Base-by-base conservation (phyloP, 176 grass and related monocot species). In the Oryza rufipogon region DNA sequence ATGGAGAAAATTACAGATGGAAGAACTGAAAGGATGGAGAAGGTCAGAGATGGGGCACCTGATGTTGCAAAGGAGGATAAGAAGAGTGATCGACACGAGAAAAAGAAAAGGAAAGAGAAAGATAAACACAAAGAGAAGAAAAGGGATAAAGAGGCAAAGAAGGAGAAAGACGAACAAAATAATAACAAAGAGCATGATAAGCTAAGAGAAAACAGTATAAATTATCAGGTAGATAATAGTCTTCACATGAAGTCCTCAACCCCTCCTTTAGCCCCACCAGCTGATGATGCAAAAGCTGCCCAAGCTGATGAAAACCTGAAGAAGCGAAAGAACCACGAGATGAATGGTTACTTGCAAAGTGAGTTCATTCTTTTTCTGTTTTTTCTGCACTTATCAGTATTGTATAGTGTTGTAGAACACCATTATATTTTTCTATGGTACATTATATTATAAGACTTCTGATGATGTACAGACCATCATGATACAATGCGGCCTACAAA, bases 241-340 rank as follows among this genome's bases (percentile, higher is more conserved):
- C 41, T 85, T 78, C 76, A 73, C 61, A 61, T 75, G 69, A 84
- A 95, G 41, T 77, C 86, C 75, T 86, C 79, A 52, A n/a, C 6
- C 48, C 74, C 74, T 90, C 68, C 74, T 73, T 83, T 70, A 74
- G 79, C 25, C 47, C 71, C 46, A 80, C 20, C 86, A 38, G 74
- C 34, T 68, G 83, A 90, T 76, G 88, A 80, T 67, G 64, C 12
- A 5, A 90, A 88, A 46, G 51, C 78, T 88, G 10, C 51, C 58
- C 79, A 67, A 74, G 81, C 83, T 70, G 85, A 84, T 74, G 90
- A 85, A 38, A 92, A 79, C 47, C 56, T 81, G 67, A 91, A 88
- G 88, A 95, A 95, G 86, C 84, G 93, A 85, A 95, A 95, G 86
- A 82, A 86, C 81, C 80, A 78, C 9, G 90, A 95, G 70, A 93